A percentile compares a stretch with the other conserved stretches of the same genome.
Evolutionary conservation across 768 basidiomycete genomes (phyloP).

Genomic region (Pleurotus citrinopileatus): DNA sequence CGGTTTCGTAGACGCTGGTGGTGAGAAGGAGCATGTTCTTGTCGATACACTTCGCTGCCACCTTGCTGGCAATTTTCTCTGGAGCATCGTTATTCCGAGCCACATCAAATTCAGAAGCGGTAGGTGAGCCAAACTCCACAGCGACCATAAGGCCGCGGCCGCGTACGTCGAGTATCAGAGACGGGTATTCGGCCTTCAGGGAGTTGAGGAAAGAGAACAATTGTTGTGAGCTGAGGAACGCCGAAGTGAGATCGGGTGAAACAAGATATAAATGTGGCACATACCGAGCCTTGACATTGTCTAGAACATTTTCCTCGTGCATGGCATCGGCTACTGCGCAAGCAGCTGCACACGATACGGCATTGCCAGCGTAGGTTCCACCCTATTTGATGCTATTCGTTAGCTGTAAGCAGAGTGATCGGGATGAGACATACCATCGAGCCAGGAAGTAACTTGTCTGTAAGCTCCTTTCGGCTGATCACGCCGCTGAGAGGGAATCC

Average conservation of each 20-base stretch:
- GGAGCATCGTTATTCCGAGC: slow-evolving; percentile 28
- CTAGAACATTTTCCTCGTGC: slow-evolving; percentile 74
- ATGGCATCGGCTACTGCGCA: slow-evolving; percentile 78
- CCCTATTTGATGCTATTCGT: slow-evolving; percentile 41
- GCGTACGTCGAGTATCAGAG: slow-evolving; percentile 79
- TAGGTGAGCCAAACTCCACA: slow-evolving; percentile 70
- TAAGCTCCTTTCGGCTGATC: slow-evolving; percentile 75
- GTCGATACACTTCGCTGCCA: slow-evolving; percentile 80
- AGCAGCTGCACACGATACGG: slow-evolving; percentile 89
- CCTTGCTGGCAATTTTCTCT: slow-evolving; percentile 58
- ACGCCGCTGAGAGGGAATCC: slow-evolving; percentile 93
- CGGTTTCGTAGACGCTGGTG: slow-evolving; percentile 83
- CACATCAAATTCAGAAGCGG: slow-evolving; percentile 50
- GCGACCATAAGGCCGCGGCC: slow-evolving; percentile 90
- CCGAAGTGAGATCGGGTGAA: slow-evolving; percentile 7
- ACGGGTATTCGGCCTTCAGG: slow-evolving; percentile 49
- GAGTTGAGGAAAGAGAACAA: slow-evolving; percentile 59
- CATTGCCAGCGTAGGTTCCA: slow-evolving; percentile 91
- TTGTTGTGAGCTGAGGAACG: slow-evolving; percentile 57
- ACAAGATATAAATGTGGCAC: slow-evolving; percentile 10
- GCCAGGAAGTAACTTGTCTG: slow-evolving; percentile 76
- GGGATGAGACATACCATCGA: slow-evolving; percentile 53
- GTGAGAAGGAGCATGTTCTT: slow-evolving; percentile 86
- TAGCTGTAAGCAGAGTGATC: not conserved
- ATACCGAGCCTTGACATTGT: slow-evolving; percentile 74